phyloP scores from a whole-genome alignment of 140 eudicot genomes.

The Bidens hawaiensis region DNA sequence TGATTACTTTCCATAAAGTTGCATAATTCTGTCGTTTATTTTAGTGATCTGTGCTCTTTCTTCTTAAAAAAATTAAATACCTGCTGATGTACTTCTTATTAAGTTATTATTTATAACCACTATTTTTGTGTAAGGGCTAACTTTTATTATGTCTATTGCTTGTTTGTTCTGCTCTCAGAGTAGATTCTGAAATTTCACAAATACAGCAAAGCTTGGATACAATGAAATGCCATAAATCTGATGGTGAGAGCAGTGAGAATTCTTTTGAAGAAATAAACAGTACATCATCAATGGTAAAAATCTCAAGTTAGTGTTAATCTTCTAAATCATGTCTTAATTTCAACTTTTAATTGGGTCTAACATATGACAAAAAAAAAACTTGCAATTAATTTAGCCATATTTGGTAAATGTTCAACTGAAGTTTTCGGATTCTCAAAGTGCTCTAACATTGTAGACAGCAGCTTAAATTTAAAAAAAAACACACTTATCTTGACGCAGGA shows the following conservation, averaged over 20 bases:
- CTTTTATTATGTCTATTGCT: conserved; percentile 21
- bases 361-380: not conserved
- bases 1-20: not conserved
- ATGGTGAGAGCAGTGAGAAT: conserved; percentile 1
- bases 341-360: conserved; percentile 6
- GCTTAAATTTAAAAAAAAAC: not conserved
- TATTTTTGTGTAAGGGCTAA: conserved; percentile 18
- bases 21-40: not conserved
- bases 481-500: conserved; percentile 39
- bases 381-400: not conserved
- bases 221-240: conserved; percentile 10
- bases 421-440: not conserved
- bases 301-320: not conserved
- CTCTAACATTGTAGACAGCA: not conserved
- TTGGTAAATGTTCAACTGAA: not conserved
- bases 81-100: not conserved
- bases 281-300: not conserved
- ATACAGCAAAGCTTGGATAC: conserved; percentile 49
- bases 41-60: not conserved
- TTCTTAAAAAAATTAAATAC: not conserved
- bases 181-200: conserved; percentile 76
- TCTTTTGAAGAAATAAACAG: not conserved
- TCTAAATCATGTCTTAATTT: not conserved
- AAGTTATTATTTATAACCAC: not conserved
- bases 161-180: conserved; percentile 62